Base-by-base conservation (phyloP, 176 grass and related monocot genomes). In the Oryza glumipatula region DNA sequence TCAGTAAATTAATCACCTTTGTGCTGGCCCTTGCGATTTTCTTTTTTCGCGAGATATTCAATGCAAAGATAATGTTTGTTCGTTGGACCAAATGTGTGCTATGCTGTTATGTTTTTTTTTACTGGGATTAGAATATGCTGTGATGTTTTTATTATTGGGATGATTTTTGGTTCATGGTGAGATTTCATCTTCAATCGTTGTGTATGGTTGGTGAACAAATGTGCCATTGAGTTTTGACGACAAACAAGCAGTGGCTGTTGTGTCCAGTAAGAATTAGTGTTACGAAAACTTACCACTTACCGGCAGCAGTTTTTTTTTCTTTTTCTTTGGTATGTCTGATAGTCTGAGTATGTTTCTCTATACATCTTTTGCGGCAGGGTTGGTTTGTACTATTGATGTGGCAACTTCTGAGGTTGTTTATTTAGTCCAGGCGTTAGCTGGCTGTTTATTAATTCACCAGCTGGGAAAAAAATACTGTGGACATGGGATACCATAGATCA, bases 141-240 rank as follows among this genome's bases (percentile, higher is more conserved):
- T 21, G 9, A 9, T 11, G 19, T 23, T 11, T 54, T 63, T 74
- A 49, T 2, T 49, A 51, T 74, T 65, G 19, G 36, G 46, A 48
- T 6, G 19, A 19, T 16, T 69, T 76, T 77, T 76, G 21, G 65
- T 77, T 45, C 77, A 26, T 54, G 52, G 26, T 48, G 78, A 67
- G 35, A 72, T 86, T 39, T 10, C 74, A 21, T 58, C n/a, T 64
- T 68, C 13, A 51, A 23, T 58, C 23, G 1, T 54, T 28, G 0
- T 47, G 2, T 60, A 15, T 3, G 28, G 45, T 49, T 17, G 17
- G 45, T 9, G 68, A 7, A 67, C 61, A 7, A 48, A 36, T 4
- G 35, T 49, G 7, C 21, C 6, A 33, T n/a, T 24, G 15, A 48
- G 22, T 41, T 77, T 46, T 39, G n/a, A 39, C 11, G 67, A n/a